phyloP scores from a whole-genome alignment of 2,329 filamentous ascomycete species.

The Emergomyces orientalis region DNA sequence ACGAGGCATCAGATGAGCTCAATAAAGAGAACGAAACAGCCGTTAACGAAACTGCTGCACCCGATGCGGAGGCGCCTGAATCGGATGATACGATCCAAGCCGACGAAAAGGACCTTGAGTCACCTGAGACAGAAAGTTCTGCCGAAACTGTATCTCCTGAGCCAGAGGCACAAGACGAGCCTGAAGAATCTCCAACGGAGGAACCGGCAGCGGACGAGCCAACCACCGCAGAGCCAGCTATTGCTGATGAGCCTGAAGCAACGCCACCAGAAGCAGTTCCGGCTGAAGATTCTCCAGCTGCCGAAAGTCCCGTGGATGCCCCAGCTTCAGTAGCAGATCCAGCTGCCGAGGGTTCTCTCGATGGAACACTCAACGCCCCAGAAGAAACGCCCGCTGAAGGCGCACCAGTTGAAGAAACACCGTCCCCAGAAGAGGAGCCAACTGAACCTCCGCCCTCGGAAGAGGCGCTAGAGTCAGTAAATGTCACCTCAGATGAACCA shows the following conservation, averaged over 20 bases:
- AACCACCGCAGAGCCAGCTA: background rate
- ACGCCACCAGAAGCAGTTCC: slow-evolving; percentile 3
- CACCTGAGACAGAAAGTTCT: background rate
- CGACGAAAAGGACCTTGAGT: slow-evolving; percentile 9
- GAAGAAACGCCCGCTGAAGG: slow-evolving; percentile 8
- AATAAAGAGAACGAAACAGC: background rate
- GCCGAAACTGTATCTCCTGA: background rate
- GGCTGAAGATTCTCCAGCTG: background rate
- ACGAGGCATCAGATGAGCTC: slow-evolving; percentile 19
- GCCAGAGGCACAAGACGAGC: background rate
- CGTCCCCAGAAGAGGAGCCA: slow-evolving; percentile 1
- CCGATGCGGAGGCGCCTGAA: background rate
- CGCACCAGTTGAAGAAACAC: background rate
- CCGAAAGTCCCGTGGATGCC: background rate
- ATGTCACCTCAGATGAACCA: background rate
- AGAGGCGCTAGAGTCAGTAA: slow-evolving; percentile 3
- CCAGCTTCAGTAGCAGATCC: background rate
- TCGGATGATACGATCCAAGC: slow-evolving; percentile 3
- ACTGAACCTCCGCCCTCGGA: slow-evolving; percentile 6
- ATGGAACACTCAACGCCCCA: background rate
- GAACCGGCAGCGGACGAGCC: slow-evolving; percentile 1
- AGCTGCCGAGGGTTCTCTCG: background rate
- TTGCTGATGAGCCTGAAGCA: background rate
- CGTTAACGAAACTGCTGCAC: slow-evolving; percentile 4
- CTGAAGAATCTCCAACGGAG: background rate